These are phyloP conservation scores for Theobroma cacao DNA, from an alignment of 345 rosid genomes.

Conservation along the genomic window DNA sequence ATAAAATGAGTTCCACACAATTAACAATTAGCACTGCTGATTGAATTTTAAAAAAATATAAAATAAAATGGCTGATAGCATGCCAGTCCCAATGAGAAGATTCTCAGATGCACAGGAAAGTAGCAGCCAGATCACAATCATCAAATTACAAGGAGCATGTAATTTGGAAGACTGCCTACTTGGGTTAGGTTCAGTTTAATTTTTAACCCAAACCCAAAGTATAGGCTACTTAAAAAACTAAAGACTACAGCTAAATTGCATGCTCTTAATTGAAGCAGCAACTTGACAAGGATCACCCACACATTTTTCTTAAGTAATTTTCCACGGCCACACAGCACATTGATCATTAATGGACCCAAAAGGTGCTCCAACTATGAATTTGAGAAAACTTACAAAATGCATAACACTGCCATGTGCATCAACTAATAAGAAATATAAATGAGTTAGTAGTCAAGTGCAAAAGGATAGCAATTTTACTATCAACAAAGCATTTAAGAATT, in stretches of 20 bases:
- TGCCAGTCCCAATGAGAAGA: not conserved
- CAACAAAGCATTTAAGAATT: not conserved
- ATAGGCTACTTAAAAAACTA: not conserved
- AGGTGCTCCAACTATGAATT: not conserved
- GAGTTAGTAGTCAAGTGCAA: not conserved
- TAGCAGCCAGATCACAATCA: not conserved
- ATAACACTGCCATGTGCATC: not conserved
- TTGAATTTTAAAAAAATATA: not conserved
- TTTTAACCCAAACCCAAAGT: not conserved
- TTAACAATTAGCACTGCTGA: not conserved
- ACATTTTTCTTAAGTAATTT: not conserved
- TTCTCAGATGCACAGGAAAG: not conserved
- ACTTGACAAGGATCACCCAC: not conserved
- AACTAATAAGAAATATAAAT: not conserved
- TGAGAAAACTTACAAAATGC: not conserved
- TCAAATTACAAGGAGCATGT: not conserved
- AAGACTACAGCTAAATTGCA: not conserved
- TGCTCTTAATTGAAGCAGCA: no score
- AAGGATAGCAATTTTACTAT: not conserved
- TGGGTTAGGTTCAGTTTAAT: not conserved
- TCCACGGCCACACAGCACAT: not conserved
- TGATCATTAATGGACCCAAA: not conserved
- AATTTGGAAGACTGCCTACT: not conserved
- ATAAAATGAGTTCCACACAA: slow-evolving; percentile 4
- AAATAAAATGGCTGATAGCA: not conserved